Percentiles rank a stretch among this genome's conserved stretches.
These are phyloP conservation scores for Thozetella sp. DNA, from an alignment of 495 filamentous ascomycete genomes.

Conservation along the genomic window DNA sequence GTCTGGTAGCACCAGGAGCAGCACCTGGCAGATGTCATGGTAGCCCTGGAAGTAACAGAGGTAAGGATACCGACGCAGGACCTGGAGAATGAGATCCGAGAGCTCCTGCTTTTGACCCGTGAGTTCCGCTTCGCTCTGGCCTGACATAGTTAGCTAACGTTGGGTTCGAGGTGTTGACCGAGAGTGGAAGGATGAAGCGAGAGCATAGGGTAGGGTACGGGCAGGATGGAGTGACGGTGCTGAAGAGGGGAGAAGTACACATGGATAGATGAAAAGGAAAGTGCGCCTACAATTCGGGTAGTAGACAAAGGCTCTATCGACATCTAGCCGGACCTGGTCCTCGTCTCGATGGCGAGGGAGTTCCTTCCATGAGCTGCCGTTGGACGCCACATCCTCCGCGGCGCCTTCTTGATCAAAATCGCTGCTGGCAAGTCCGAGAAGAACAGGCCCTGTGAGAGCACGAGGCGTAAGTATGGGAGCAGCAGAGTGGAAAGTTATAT, in stretches of 20 bases:
- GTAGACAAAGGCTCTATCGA: constrained; percentile 95
- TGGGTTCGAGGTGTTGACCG: background rate
- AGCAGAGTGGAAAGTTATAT: constrained; percentile 5
- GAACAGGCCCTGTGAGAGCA: constrained; percentile 66
- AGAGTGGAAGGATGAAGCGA: constrained; percentile 6
- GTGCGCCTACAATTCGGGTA: constrained; percentile 74
- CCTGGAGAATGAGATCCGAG: constrained; percentile 71
- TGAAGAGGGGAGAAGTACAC: constrained; percentile 11
- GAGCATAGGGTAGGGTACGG: background rate
- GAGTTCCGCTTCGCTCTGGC: constrained; percentile 58
- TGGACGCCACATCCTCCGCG: constrained; percentile 9
- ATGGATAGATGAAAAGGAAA: no score
- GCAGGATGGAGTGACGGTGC: background rate
- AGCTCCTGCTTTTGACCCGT: constrained; percentile 69
- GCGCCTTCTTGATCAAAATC: constrained; percentile 9
- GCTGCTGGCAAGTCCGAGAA: constrained; percentile 59
- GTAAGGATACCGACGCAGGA: constrained; percentile 79
- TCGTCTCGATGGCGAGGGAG: constrained; percentile 79
- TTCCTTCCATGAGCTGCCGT: constrained; percentile 45
- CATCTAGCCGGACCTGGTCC: constrained; percentile 86
- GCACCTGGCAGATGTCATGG: constrained; percentile 97
- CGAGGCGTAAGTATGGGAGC: constrained; percentile 13
- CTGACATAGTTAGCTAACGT: constrained; percentile 14
- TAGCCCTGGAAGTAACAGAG: constrained; percentile 98
- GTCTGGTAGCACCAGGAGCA: constrained; percentile 77